Percentiles rank a stretch among this genome's conserved stretches.
These are phyloP conservation scores for Collybiopsis confluens DNA, from an alignment of 768 basidiomycete genomes.

Conservation along the genomic window DNA sequence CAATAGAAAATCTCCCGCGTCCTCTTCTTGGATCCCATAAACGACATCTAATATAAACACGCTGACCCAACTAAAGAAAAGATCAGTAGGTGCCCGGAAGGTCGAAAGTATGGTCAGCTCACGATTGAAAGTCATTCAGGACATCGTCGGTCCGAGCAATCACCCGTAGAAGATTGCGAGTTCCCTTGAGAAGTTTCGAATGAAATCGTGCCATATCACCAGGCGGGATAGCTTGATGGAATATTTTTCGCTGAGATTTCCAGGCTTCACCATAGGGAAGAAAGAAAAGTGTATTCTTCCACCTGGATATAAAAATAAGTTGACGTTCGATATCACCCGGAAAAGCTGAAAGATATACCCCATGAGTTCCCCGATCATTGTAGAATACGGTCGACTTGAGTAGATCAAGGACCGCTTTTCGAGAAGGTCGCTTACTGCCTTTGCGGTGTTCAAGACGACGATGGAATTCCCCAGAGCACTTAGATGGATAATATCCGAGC, in stretches of 20 bases:
- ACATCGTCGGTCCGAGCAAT: neutral
- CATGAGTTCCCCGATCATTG: slow-evolving; percentile 10
- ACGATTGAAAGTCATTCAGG: neutral
- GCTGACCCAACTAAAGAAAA: slow-evolving; percentile 10
- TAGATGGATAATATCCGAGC: slow-evolving; percentile 19
- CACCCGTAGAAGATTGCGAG: neutral
- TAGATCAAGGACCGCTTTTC: slow-evolving; percentile 6
- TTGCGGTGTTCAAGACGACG: slow-evolving; percentile 7
- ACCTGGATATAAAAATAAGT: slow-evolving; percentile 2
- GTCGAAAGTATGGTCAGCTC: neutral
- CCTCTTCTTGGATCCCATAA: slow-evolving; percentile 21
- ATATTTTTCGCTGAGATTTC: slow-evolving; percentile 1
- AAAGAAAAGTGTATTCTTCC: neutral
- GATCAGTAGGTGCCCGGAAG: neutral
- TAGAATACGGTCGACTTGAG: slow-evolving; percentile 6
- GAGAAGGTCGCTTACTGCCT: slow-evolving; percentile 5
- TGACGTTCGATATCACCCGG: neutral
- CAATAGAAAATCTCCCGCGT: neutral
- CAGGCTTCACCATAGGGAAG: neutral
- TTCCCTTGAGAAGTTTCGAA: neutral
- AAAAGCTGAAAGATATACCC: slow-evolving; percentile 1
- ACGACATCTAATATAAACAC: slow-evolving; percentile 21
- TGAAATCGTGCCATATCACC: neutral
- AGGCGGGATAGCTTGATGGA: neutral
- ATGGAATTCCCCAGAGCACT: slow-evolving; percentile 9